A percentile compares a stretch with the other conserved stretches of the same genome.
These are phyloP conservation scores for Phyllosticta citriasiana DNA, from an alignment of 2,329 filamentous ascomycete genomes.

Conservation along the genomic window DNA sequence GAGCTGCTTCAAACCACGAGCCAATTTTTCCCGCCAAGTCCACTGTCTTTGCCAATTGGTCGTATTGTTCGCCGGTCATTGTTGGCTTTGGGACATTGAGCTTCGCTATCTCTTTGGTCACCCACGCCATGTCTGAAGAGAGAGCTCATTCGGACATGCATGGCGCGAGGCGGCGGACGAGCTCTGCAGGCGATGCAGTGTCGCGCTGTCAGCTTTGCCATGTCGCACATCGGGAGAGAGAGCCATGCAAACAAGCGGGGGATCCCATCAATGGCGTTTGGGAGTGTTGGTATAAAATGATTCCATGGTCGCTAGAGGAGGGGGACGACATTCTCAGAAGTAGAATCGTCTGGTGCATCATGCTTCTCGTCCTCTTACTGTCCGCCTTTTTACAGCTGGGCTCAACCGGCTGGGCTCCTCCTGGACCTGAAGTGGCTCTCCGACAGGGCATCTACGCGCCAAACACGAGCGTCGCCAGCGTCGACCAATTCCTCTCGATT, in stretches of 20 bases:
- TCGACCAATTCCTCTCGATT: slow-evolving; percentile 10
- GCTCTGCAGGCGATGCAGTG: background rate
- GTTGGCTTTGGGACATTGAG: background rate
- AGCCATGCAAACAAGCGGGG: background rate
- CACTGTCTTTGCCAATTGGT: background rate
- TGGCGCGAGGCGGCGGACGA: background rate
- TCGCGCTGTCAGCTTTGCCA: background rate
- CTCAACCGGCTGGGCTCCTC: background rate
- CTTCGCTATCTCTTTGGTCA: background rate
- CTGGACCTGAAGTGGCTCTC: background rate
- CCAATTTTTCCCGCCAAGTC: background rate
- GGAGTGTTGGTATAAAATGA: background rate
- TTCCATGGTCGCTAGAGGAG: background rate
- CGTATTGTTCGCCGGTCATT: background rate
- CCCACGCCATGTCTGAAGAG: background rate
- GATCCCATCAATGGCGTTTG: background rate
- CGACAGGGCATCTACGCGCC: slow-evolving; percentile 2
- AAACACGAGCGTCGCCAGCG: background rate
- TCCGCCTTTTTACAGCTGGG: background rate
- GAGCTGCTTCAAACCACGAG: background rate
- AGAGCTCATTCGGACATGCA: background rate
- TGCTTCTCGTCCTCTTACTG: background rate
- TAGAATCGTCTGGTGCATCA: background rate
- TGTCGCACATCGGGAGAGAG: background rate
- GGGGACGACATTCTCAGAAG: background rate